Percentiles rank a stretch among this genome's conserved stretches.
Conservation (phyloP, 192 early-diverging fungal genomes). For the Phlyctochytrium planicorne region DNA sequence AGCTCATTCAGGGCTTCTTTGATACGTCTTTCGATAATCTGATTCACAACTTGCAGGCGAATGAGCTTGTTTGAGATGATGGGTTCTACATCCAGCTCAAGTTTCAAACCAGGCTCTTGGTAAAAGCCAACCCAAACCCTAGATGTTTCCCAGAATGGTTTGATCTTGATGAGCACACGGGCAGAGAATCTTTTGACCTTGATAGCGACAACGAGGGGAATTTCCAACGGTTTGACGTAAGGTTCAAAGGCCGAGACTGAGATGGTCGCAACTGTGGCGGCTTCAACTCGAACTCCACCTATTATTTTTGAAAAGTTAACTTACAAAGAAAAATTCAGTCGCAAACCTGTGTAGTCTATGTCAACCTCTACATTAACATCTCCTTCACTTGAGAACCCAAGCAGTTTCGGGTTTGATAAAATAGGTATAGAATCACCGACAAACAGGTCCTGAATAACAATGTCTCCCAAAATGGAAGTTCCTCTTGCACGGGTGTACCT, state of each 20-base stretch:
- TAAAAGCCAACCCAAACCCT: constrained; percentile 87
- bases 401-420: constrained; percentile 71
- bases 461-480: constrained; percentile 75
- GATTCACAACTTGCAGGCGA: constrained; percentile 72
- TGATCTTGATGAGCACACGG: constrained; percentile 71
- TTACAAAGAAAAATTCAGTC: constrained; percentile 4
- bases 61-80: constrained; percentile 84
- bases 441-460: constrained; percentile 71
- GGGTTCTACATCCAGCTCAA: constrained; percentile 66
- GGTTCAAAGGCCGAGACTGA: constrained; percentile 54
- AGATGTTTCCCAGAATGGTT: constrained; percentile 71
- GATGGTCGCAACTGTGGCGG: constrained; percentile 64
- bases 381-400: constrained; percentile 69
- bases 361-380: constrained; percentile 73
- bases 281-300: constrained; percentile 71
- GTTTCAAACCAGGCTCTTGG: constrained; percentile 69
- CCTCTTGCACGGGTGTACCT: constrained; percentile 59
- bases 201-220: constrained; percentile 76
- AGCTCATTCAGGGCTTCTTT: constrained; percentile 75
- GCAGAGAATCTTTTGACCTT: constrained; percentile 72
- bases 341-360: constrained; percentile 72
- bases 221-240: constrained; percentile 62
- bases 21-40: constrained; percentile 82
- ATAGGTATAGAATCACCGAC: constrained; percentile 78
- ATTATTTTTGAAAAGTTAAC: constrained; percentile 16